Evolutionary conservation across 257 asterid species (phyloP), one percentile per base, ranked within the genome.

Genomic region (Nicotiana sylvestris): DNA sequence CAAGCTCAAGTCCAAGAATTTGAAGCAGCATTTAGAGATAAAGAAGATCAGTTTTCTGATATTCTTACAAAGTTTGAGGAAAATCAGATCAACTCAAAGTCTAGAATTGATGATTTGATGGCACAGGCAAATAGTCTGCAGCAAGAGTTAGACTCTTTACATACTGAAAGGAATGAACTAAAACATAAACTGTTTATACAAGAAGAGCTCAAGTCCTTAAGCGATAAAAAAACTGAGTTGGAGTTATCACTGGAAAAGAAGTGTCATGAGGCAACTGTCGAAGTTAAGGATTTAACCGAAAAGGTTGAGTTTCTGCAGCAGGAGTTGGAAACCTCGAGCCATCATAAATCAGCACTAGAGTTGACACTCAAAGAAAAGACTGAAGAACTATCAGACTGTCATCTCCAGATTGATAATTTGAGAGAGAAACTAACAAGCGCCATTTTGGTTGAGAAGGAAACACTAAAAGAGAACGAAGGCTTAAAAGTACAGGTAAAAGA

Each of bases 301-400:
- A 85, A 85, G 66, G 81, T 90, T 53, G 68, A 76, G 58, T 53
- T 32, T 64, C 85, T 88, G 70, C 86, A 87, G 67, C 79, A 85
- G 17, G 90, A 91, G 62, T 5, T 87, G 65, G 88, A 58, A 57
- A 80, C 65, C 11, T 60, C 76, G 51, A 86, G 88, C 35, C 77
- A 81, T 33, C 77, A 84, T 37, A 91, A 86, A n/a, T 57, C 86
- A 35, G 92, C 90, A 82, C 55, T 86, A 79, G 89, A 82, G 77
- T 33, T 46, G 69, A 81, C 82, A 65, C 84, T 85, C 29, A 62
- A 84, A 72, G 86, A 21, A 18, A 89, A 89, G 87, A 84, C 88
- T 27, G 68, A 77, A 82, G 89, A 89, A 81, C 61, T 82, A 18
- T 82, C 84, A 3, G 83, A 87, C 43, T 83, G 81, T 66, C 76